A percentile compares a stretch with the other conserved stretches of the same genome.
Conservation (phyloP, 306 rosid species). For the Lupinus albus region DNA sequence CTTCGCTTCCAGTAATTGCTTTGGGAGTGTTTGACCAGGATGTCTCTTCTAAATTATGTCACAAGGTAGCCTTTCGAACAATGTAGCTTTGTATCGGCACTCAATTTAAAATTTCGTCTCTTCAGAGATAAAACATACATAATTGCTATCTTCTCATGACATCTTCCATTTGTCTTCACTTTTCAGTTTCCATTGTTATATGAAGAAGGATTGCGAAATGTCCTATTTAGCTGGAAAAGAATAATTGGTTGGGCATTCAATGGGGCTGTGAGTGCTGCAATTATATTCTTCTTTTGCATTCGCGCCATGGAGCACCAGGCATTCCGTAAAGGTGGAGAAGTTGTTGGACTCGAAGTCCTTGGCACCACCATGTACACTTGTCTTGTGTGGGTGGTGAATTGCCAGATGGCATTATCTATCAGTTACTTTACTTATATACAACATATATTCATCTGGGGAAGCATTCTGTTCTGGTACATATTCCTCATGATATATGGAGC, state of each 20-base stretch:
- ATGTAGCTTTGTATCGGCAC: constrained; percentile 5
- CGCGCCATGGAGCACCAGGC: constrained; percentile 67
- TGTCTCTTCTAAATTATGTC: constrained; percentile 73
- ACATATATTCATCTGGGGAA: constrained; percentile 93
- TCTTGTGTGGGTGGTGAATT: constrained; percentile 90
- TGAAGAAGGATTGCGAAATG: constrained; percentile 92
- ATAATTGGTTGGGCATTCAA: constrained; percentile 75
- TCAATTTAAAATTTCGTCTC: constrained; percentile 12
- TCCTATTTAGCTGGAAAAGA: constrained; percentile 85
- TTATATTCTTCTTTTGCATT: constrained; percentile 80
- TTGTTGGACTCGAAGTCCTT: constrained; percentile 61
- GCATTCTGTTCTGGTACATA: constrained; percentile 74
- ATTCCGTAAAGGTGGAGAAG: constrained; percentile 81
- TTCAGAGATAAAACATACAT: neutral
- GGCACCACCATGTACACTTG: constrained; percentile 90
- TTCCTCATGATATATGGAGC: constrained; percentile 93
- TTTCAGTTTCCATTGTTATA: constrained; percentile 86
- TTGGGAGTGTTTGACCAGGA: constrained; percentile 96
- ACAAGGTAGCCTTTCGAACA: constrained; percentile 62
- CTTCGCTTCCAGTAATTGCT: constrained; percentile 97
- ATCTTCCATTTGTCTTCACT: constrained; percentile 27
- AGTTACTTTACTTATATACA: constrained; percentile 84
- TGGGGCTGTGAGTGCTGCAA: constrained; percentile 59
- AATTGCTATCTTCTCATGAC: constrained; percentile 28
- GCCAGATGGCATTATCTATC: constrained; percentile 92